phyloP scores from a whole-genome alignment of 2,329 filamentous ascomycete genomes.

The Phaeosphaeria sp. region DNA sequence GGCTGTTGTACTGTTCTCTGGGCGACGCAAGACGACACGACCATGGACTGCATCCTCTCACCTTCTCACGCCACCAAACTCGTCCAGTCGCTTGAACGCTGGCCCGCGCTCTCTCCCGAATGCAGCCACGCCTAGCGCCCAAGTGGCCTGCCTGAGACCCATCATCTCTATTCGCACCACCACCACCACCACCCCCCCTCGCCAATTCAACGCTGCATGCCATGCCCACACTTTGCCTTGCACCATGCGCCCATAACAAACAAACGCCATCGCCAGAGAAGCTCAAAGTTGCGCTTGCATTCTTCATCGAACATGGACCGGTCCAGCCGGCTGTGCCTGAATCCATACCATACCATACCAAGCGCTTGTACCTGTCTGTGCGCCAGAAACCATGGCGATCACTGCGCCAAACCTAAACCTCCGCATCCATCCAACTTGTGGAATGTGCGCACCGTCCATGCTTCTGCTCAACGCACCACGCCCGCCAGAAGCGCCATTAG shows the following conservation, averaged over 20 bases:
- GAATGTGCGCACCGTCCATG: slow-evolving; percentile 16
- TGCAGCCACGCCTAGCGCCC: not conserved
- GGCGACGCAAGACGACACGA: not conserved
- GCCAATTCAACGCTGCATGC: not conserved
- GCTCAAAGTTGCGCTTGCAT: slow-evolving; percentile 10
- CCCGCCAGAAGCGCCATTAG: slow-evolving; percentile 50
- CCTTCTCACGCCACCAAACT: slow-evolving; percentile 1
- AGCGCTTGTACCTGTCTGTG: slow-evolving; percentile 19
- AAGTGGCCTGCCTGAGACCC: slow-evolving; percentile 1
- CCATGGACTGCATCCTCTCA: not conserved
- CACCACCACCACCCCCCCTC: too few species aligned
- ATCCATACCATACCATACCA: slow-evolving; percentile 4
- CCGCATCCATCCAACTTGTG: slow-evolving; percentile 1
- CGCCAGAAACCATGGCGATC: slow-evolving; percentile 22
- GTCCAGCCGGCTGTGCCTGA: slow-evolving; percentile 8
- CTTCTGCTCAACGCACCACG: slow-evolving; percentile 37
- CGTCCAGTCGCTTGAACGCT: not conserved
- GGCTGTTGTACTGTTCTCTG: too few species aligned
- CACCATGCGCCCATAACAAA: not conserved
- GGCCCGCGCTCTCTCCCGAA: not conserved
- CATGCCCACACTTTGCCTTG: not conserved
- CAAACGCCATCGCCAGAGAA: not conserved
- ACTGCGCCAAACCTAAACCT: slow-evolving; percentile 12
- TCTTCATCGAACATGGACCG: slow-evolving; percentile 4
- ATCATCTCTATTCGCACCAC: slow-evolving; percentile 8